phyloP scores from a whole-genome alignment of 2,329 filamentous ascomycete genomes.

The Alternaria longipes region DNA sequence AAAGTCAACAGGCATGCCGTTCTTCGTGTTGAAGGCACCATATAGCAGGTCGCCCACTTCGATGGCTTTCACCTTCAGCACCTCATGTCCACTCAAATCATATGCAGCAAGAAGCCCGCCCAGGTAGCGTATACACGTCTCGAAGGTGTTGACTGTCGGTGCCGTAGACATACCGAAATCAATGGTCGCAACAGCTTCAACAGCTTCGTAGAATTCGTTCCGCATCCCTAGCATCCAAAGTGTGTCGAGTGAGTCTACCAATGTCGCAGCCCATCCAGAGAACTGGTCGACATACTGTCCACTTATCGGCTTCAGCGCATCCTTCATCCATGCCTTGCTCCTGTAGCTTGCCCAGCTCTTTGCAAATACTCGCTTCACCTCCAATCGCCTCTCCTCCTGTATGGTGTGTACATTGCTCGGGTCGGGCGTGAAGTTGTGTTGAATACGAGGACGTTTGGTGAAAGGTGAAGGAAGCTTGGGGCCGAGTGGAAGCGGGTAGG shows the following conservation, averaged over 20 bases:
- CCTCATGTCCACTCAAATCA: constrained; percentile 47
- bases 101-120: constrained; percentile 51
- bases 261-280: constrained; percentile 59
- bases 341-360: constrained; percentile 57
- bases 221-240: constrained; percentile 61
- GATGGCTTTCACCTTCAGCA: constrained; percentile 47
- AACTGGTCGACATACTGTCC: constrained; percentile 53
- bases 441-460: constrained; percentile 45
- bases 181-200: constrained; percentile 55
- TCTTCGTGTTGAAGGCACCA: constrained; percentile 58
- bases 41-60: constrained; percentile 56
- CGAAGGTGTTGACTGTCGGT: constrained; percentile 59
- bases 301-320: constrained; percentile 57
- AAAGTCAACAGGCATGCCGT: constrained; percentile 56
- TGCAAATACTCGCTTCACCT: constrained; percentile 50
- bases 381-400: constrained; percentile 36
- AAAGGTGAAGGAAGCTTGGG: constrained; percentile 41
- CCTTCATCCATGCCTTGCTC: constrained; percentile 56
- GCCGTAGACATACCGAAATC: constrained; percentile 54
- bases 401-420: constrained; percentile 23
- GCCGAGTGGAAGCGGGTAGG: constrained; percentile 37
- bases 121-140: constrained; percentile 58
- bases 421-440: constrained; percentile 39
- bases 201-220: constrained; percentile 58
- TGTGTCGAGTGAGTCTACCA: constrained; percentile 58